Conservation (phyloP, 805 yeast species). For the Yarrowia hollandica region DNA sequence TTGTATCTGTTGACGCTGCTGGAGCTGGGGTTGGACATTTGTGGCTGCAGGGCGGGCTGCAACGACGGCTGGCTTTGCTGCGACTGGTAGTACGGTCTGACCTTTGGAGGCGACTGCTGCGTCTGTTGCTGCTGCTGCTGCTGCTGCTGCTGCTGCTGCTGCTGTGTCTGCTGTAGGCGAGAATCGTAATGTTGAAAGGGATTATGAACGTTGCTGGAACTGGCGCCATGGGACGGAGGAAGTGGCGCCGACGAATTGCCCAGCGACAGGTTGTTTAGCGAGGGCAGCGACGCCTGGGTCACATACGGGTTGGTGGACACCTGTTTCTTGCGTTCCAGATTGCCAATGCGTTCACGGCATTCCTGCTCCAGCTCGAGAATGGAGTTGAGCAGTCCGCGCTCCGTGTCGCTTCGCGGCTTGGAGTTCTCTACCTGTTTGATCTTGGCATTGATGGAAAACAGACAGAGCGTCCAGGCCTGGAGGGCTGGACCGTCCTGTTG, state of each 20-base stretch:
- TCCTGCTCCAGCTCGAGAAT: conserved; percentile 46
- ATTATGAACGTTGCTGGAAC: conserved; percentile 15
- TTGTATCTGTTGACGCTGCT: conserved; percentile 10
- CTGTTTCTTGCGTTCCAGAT: conserved; percentile 33
- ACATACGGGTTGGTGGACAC: conserved; percentile 37
- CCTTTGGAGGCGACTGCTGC: conserved; percentile 8
- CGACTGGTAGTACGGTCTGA: conserved; percentile 18
- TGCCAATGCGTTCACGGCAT: conserved; percentile 43
- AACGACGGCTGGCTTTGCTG: conserved; percentile 4
- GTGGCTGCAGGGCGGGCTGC: not conserved
- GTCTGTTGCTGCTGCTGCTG: conserved; percentile 13
- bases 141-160: too few relatives aligned
- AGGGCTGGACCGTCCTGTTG: conserved; percentile 42
- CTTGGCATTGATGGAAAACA: conserved; percentile 40
- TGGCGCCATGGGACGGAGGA: conserved; percentile 6
- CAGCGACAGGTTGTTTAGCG: not conserved
- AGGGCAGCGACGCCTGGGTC: conserved; percentile 18
- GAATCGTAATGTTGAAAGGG: conserved; percentile 19
- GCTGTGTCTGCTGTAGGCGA: conserved; percentile 28
- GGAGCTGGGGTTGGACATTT: not conserved
- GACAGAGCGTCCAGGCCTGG: conserved; percentile 43
- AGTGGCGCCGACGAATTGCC: conserved; percentile 4
- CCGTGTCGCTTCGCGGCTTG: conserved; percentile 41
- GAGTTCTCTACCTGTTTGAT: conserved; percentile 39
- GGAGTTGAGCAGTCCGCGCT: conserved; percentile 42